phyloP scores from a whole-genome alignment of 108 stramenopile species.

The Skeletonema potamos region DNA sequence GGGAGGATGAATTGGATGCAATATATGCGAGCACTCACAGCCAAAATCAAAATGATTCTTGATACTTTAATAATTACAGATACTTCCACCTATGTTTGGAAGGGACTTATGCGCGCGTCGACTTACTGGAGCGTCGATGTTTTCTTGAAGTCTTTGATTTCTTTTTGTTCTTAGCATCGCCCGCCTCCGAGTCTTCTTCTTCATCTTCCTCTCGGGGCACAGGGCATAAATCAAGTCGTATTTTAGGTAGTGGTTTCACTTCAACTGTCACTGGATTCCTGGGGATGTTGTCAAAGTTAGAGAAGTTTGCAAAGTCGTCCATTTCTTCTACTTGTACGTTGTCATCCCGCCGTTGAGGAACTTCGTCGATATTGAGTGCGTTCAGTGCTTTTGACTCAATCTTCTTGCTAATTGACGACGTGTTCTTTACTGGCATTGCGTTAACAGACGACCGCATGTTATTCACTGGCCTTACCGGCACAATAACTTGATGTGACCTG shows the following conservation, averaged over 20 bases:
- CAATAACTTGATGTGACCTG: neutral
- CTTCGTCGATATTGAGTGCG: neutral
- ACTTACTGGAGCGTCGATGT: constrained; percentile 20
- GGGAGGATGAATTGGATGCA: constrained; percentile 32
- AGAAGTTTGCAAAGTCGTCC: constrained; percentile 32
- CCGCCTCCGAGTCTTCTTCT: constrained; percentile 46
- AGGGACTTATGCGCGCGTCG: neutral
- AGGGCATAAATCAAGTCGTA: constrained; percentile 83
- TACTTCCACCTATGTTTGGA: neutral
- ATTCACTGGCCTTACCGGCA: neutral
- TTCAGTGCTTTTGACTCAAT: constrained; percentile 27
- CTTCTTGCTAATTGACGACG: constrained; percentile 19
- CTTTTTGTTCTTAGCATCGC: constrained; percentile 29
- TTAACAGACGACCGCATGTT: neutral
- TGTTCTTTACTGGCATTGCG: constrained; percentile 13
- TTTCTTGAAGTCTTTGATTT: constrained; percentile 41
- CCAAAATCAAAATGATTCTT: neutral
- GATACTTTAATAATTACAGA: neutral
- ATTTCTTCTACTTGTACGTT: neutral
- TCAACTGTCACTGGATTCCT: constrained; percentile 73
- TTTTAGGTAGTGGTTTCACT: constrained; percentile 86
- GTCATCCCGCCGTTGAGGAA: constrained; percentile 1
- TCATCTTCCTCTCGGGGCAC: constrained; percentile 89
- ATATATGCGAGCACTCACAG: constrained; percentile 7
- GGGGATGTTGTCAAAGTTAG: constrained; percentile 12